Percentiles rank a stretch among this genome's conserved stretches.
phyloP scores from a whole-genome alignment of 345 rosid species.

The Acer campestre region DNA sequence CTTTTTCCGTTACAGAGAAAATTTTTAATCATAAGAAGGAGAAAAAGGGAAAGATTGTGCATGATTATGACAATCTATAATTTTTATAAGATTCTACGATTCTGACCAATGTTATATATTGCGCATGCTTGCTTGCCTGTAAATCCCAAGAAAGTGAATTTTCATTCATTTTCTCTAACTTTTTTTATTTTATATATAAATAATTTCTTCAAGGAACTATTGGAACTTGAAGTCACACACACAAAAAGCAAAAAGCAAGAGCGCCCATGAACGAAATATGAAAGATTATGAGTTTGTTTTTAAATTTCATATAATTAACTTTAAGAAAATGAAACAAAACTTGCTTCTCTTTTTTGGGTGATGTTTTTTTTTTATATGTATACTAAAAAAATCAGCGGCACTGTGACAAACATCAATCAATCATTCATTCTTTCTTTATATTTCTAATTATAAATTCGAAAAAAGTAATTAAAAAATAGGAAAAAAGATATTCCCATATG shows the following conservation, averaged over 20 bases:
- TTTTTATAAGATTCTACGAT: conserved; percentile 19
- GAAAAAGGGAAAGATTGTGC: conserved; percentile 4
- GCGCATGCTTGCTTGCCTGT: conserved; percentile 47
- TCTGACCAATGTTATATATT: conserved; percentile 19
- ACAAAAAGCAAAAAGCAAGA: not conserved
- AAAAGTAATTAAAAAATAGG: not conserved
- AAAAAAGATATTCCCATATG: not conserved
- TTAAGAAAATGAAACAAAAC: not conserved
- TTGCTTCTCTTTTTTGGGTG: not conserved
- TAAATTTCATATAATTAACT: too few relatives aligned
- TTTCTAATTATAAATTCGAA: conserved; percentile 1
- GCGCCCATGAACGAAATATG: not conserved
- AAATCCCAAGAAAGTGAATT: conserved; percentile 60
- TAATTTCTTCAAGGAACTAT: conserved; percentile 8
- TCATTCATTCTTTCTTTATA: not conserved
- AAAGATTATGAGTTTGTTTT: not conserved
- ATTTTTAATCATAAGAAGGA: not conserved
- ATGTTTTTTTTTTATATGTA: not conserved
- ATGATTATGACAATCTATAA: conserved; percentile 28
- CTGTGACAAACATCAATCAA: not conserved
- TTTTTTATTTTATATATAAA: not conserved
- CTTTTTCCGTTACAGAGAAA: conserved; percentile 5
- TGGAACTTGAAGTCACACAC: conserved; percentile 44
- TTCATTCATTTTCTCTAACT: not conserved
- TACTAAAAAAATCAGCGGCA: not conserved